These are phyloP conservation scores for Kentomonas sorsogonicus DNA, from an alignment of 208 protist species.

Conservation along the genomic window DNA sequence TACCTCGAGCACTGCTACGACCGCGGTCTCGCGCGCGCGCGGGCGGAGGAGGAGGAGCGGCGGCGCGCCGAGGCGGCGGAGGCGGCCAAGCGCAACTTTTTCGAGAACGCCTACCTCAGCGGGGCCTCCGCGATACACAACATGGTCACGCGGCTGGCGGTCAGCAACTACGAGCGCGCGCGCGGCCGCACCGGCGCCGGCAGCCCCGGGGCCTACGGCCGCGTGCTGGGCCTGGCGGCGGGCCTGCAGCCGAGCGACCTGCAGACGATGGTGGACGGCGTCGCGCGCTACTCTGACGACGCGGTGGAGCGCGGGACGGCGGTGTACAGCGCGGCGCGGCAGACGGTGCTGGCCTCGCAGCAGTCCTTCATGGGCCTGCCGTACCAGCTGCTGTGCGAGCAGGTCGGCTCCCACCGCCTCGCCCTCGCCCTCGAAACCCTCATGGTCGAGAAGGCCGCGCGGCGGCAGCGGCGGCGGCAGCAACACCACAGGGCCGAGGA, in stretches of 20 bases:
- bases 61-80: slow-evolving; percentile 15
- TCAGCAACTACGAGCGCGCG: not conserved
- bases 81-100: not conserved
- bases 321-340: slow-evolving; percentile 39
- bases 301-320: slow-evolving; percentile 22
- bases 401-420: slow-evolving; percentile 39
- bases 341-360: slow-evolving; percentile 50
- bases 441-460: slow-evolving; percentile 6
- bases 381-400: slow-evolving; percentile 55
- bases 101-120: not conserved
- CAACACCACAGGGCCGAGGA: not conserved
- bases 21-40: too few species aligned
- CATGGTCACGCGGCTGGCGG: not conserved
- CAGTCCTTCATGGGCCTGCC: slow-evolving; percentile 71
- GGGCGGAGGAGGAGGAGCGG: slow-evolving; percentile 12
- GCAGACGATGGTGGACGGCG: too few species aligned
- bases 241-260: slow-evolving; percentile 24
- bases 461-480: slow-evolving; percentile 18
- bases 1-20: slow-evolving; percentile 53
- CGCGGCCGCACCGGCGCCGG: not conserved
- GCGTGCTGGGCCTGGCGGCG: slow-evolving; percentile 16
- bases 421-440: slow-evolving; percentile 33
- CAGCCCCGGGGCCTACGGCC: slow-evolving; percentile 12
- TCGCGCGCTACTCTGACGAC: slow-evolving; percentile 21
- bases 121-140: too few species aligned